Percentiles rank a stretch among this genome's conserved stretches.
Evolutionary conservation across 257 asterid species (phyloP).

Genomic region (Capsicum chinense): DNA sequence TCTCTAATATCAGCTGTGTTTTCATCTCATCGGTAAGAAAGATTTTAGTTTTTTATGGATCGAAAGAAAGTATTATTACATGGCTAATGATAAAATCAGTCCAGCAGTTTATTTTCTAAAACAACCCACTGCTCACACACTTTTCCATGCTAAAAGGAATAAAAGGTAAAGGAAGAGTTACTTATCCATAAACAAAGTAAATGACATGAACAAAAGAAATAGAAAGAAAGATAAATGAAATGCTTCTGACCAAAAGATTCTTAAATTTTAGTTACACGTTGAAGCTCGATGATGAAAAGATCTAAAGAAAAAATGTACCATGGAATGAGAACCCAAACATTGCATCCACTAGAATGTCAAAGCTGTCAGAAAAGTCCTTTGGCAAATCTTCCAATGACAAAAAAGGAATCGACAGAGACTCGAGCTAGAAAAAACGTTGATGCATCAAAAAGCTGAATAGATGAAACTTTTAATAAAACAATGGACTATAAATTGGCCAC

Average conservation of each 20-base stretch:
- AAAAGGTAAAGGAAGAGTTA: not conserved
- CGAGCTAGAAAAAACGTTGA: conserved; percentile 64
- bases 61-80: not conserved
- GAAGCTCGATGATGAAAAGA: conserved; percentile 7
- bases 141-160: not conserved
- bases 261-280: conserved; percentile 22
- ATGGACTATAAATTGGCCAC: conserved; percentile 9
- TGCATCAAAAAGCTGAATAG: conserved; percentile 36
- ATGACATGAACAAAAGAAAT: conserved; percentile 2
- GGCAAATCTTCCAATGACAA: conserved; percentile 79
- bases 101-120: not conserved
- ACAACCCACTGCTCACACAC: not conserved
- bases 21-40: conserved; percentile 17
- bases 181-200: not conserved
- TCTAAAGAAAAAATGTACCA: conserved; percentile 47
- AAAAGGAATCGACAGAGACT: conserved; percentile 82
- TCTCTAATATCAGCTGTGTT: not conserved
- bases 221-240: conserved; percentile 29
- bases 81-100: not conserved
- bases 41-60: not conserved
- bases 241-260: conserved; percentile 27
- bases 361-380: conserved; percentile 66
- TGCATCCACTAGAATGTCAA: conserved; percentile 83
- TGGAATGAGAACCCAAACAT: conserved; percentile 94
- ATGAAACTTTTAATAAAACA: conserved; percentile 5